phyloP scores from a whole-genome alignment of 495 filamentous ascomycete species.

The Viridothelium virens region DNA sequence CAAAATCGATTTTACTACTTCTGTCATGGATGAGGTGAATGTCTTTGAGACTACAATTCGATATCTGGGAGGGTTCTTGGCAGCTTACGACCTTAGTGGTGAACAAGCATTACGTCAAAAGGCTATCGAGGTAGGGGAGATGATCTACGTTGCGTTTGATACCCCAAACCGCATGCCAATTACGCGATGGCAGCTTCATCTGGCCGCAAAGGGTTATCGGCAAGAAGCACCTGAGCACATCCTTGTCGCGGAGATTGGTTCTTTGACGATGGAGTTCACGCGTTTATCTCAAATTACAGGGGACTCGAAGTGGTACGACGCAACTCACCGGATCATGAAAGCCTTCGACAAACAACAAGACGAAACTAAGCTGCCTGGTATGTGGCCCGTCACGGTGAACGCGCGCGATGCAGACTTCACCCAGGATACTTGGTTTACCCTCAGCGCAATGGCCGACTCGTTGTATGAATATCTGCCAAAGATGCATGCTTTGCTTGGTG shows the following conservation, averaged over 20 bases:
- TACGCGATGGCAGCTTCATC: conserved; percentile 46
- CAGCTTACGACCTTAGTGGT: conserved; percentile 36
- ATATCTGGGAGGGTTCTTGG: conserved; percentile 34
- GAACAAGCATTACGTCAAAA: conserved; percentile 29
- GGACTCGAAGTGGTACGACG: conserved; percentile 35
- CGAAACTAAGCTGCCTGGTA: conserved; percentile 32
- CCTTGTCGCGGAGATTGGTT: conserved; percentile 36
- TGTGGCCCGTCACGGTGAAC: conserved; percentile 38
- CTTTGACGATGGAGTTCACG: conserved; percentile 35
- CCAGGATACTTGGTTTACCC: conserved; percentile 33
- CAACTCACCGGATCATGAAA: conserved; percentile 28
- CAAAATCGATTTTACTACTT: conserved; percentile 48
- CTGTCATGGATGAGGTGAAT: conserved; percentile 27
- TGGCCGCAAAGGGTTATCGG: conserved; percentile 28
- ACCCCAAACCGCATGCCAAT: conserved; percentile 38
- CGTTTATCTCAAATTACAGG: conserved; percentile 33
- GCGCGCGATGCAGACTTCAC: conserved; percentile 38
- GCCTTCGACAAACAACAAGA: conserved; percentile 32
- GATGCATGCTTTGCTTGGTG: conserved; percentile 43
- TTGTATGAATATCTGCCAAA: conserved; percentile 39
- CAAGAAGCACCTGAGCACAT: conserved; percentile 41
- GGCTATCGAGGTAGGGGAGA: conserved; percentile 34
- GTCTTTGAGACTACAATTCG: conserved; percentile 38
- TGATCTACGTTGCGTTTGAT: conserved; percentile 36
- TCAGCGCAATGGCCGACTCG: conserved; percentile 35